Percentiles rank a stretch among this genome's conserved stretches.
phyloP scores from a whole-genome alignment of 441 rosid genomes.

The Corymbia calophylla region DNA sequence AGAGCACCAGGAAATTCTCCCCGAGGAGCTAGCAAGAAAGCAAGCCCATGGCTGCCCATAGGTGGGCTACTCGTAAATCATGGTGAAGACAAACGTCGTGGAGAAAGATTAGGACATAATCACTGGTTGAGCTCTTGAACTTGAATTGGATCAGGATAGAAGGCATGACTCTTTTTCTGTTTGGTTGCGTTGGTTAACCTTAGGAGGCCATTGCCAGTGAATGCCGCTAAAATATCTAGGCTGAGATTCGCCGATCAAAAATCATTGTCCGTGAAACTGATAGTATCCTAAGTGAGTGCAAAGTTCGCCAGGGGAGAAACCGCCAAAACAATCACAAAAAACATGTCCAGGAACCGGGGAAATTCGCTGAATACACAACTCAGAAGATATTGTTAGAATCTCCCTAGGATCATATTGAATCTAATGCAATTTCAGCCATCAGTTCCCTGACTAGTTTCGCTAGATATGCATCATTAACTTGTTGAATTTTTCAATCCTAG shows the following conservation, averaged over 20 bases:
- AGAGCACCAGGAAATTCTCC: background rate
- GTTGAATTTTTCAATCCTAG: background rate
- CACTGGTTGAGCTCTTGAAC: conserved; percentile 4
- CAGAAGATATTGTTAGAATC: background rate
- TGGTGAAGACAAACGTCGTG: conserved; percentile 12
- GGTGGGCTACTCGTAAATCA: background rate
- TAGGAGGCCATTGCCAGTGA: conserved; percentile 13
- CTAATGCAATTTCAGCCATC: too few relatives aligned
- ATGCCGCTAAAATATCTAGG: conserved; percentile 6
- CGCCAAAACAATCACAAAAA: background rate
- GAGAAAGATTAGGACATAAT: conserved; percentile 8
- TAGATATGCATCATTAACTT: background rate
- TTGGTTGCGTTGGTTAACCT: conserved; percentile 13
- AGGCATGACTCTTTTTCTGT: conserved; percentile 5
- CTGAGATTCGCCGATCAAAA: conserved; percentile 3
- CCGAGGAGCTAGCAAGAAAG: conserved; percentile 9
- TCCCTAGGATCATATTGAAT: background rate
- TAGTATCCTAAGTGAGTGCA: background rate
- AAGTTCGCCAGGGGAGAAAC: background rate
- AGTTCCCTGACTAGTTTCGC: background rate
- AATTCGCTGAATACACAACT: background rate
- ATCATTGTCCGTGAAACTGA: conserved; percentile 15
- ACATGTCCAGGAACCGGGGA: background rate
- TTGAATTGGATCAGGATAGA: conserved; percentile 4
- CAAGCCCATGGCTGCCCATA: conserved; percentile 5